Conservation (phyloP, 495 filamentous ascomycete species). For the Penicillium subrubescens region DNA sequence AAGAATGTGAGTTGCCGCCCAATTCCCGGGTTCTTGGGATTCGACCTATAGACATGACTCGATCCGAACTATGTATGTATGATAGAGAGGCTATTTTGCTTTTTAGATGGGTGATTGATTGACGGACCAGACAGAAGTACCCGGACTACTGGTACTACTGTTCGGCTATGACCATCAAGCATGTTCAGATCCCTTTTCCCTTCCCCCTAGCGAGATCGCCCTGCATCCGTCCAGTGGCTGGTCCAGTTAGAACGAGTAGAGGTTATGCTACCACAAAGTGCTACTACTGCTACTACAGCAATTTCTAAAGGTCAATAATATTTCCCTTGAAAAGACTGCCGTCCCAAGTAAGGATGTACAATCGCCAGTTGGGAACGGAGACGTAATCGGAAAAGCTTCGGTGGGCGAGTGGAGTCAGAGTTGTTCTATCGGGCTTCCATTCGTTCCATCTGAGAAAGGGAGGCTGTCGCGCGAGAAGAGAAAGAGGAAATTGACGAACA, state of each 20-base stretch:
- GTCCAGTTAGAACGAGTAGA: not conserved
- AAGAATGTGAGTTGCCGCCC: conserved; percentile 16
- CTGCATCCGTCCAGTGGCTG: not conserved
- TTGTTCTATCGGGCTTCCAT: conserved; percentile 31
- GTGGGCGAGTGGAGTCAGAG: conserved; percentile 16
- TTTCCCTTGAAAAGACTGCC: not conserved
- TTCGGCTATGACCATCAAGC: not conserved
- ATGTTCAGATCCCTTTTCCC: not conserved
- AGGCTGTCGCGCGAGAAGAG: conserved; percentile 13
- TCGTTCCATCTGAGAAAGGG: conserved; percentile 18
- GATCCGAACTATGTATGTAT: not conserved
- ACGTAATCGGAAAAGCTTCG: conserved; percentile 18
- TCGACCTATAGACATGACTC: not conserved
- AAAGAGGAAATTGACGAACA: not conserved
- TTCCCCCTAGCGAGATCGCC: not conserved
- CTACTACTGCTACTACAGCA: not conserved
- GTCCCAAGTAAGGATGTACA: not conserved
- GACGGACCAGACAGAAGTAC: not conserved
- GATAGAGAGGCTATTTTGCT: not conserved
- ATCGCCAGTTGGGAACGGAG: not conserved
- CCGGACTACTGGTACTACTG: not conserved
- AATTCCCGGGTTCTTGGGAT: not conserved
- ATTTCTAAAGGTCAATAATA: not conserved
- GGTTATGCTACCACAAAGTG: not conserved
- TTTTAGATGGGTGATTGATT: not conserved